These are phyloP conservation scores for Elongisporangium anandrum DNA, from an alignment of 352 stramenopile genomes.

Conservation along the genomic window DNA sequence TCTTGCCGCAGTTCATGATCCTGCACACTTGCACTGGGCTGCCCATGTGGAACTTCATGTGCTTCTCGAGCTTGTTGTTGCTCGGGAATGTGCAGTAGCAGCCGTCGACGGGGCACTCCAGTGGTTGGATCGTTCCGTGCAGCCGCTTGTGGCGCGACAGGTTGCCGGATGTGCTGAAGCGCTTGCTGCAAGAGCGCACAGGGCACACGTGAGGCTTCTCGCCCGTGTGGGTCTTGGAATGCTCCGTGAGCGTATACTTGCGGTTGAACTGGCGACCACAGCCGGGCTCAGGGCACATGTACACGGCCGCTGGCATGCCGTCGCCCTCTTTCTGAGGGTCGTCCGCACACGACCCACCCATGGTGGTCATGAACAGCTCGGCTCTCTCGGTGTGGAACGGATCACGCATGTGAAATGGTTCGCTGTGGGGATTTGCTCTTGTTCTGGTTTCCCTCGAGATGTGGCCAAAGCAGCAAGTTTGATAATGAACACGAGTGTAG, in stretches of 20 bases:
- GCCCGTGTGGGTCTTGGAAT: constrained; percentile 52
- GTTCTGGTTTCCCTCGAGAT: neutral
- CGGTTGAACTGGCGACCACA: constrained; percentile 31
- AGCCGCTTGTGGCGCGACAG: constrained; percentile 50
- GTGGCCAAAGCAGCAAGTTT: neutral
- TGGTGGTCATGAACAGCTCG: neutral
- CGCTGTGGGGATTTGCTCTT: neutral
- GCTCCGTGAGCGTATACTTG: constrained; percentile 44
- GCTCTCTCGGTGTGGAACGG: neutral
- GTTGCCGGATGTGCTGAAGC: constrained; percentile 54
- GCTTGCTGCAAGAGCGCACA: constrained; percentile 30
- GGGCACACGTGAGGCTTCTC: constrained; percentile 47
- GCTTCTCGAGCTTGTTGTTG: constrained; percentile 50
- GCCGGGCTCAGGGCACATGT: constrained; percentile 20
- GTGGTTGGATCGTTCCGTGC: constrained; percentile 35
- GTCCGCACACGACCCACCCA: neutral
- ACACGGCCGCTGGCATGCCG: constrained; percentile 16
- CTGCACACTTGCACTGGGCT: constrained; percentile 37
- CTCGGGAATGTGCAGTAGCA: constrained; percentile 35
- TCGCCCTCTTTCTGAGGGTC: neutral
- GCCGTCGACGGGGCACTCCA: constrained; percentile 26
- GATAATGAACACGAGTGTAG: neutral
- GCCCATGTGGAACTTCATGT: constrained; percentile 52
- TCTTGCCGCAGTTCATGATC: constrained; percentile 44
- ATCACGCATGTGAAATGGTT: neutral